Evolutionary conservation across 257 asterid genomes (phyloP).

Genomic region (Solanum ossicruentum): DNA sequence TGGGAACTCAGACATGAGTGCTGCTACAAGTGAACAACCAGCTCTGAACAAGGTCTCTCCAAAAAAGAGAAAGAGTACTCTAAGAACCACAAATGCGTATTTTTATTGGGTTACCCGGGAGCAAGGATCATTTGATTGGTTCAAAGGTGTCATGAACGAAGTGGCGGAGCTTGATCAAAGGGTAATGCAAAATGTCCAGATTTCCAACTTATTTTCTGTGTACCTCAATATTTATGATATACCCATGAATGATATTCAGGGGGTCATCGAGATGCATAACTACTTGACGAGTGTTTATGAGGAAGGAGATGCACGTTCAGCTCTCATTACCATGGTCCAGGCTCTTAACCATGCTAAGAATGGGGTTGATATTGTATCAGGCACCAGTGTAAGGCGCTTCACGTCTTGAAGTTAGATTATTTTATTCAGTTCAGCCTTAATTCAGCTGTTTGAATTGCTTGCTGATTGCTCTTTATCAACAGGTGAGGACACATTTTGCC

Average conservation of each 20-base stretch:
- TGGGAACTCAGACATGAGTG: constrained; percentile 49
- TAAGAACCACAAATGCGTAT: constrained; percentile 83
- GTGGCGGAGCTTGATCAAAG: constrained; percentile 83
- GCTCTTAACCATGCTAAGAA: constrained; percentile 96
- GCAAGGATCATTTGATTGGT: constrained; percentile 96
- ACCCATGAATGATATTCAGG: constrained; percentile 23
- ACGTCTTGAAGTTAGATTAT: neutral
- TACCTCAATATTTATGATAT: neutral
- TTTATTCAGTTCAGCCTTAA: neutral
- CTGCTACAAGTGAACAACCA: constrained; percentile 28
- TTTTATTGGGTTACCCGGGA: constrained; percentile 97
- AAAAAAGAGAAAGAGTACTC: constrained; percentile 27
- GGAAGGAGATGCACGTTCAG: constrained; percentile 98
- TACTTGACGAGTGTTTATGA: constrained; percentile 92
- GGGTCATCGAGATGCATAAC: constrained; percentile 95
- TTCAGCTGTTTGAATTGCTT: neutral
- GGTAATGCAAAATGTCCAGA: constrained; percentile 28
- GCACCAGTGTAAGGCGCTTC: constrained; percentile 56
- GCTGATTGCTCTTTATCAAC: constrained; percentile 7
- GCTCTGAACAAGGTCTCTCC: constrained; percentile 39
- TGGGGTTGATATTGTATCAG: constrained; percentile 84
- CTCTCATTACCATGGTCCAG: constrained; percentile 95
- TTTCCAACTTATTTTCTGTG: neutral
- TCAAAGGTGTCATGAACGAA: constrained; percentile 93
- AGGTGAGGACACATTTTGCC: constrained; percentile 93